These are phyloP conservation scores for Sutorius australiensis DNA, from an alignment of 768 basidiomycete genomes.

Conservation along the genomic window DNA sequence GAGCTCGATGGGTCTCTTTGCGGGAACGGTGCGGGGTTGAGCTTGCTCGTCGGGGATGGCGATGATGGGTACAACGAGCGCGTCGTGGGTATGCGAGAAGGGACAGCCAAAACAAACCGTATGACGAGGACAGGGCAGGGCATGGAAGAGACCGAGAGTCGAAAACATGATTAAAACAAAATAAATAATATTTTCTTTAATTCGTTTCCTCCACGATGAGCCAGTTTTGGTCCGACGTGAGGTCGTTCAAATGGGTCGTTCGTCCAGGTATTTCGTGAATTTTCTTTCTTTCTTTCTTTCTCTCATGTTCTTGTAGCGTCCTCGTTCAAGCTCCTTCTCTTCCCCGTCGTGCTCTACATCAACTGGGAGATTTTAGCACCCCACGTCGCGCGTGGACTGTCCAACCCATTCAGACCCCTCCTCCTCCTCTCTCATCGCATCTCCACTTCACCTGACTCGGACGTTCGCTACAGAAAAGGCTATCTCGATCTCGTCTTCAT, in stretches of 20 bases:
- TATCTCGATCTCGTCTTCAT: slow-evolving; percentile 77
- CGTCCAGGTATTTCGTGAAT: slow-evolving; percentile 61
- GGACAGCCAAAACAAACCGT: slow-evolving; percentile 39
- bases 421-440: slow-evolving; percentile 71
- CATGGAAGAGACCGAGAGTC: slow-evolving; percentile 52
- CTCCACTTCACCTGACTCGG: slow-evolving; percentile 45
- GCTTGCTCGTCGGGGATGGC: neutral
- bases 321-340: slow-evolving; percentile 62
- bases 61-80: slow-evolving; percentile 25
- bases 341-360: slow-evolving; percentile 56
- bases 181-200: neutral
- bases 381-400: slow-evolving; percentile 41
- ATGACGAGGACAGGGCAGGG: slow-evolving; percentile 55
- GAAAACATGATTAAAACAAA: slow-evolving; percentile 53
- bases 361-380: slow-evolving; percentile 60
- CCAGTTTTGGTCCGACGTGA: slow-evolving; percentile 50
- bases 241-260: slow-evolving; percentile 63
- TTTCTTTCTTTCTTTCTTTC: neutral
- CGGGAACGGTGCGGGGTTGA: slow-evolving; percentile 35
- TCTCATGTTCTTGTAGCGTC: slow-evolving; percentile 38
- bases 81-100: slow-evolving; percentile 56
- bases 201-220: neutral
- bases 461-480: slow-evolving; percentile 67
- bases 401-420: slow-evolving; percentile 72
- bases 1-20: slow-evolving; percentile 46